A percentile compares a stretch with the other conserved stretches of the same genome.
phyloP scores from a whole-genome alignment of 345 rosid genomes.

The Iberis pinnata region DNA sequence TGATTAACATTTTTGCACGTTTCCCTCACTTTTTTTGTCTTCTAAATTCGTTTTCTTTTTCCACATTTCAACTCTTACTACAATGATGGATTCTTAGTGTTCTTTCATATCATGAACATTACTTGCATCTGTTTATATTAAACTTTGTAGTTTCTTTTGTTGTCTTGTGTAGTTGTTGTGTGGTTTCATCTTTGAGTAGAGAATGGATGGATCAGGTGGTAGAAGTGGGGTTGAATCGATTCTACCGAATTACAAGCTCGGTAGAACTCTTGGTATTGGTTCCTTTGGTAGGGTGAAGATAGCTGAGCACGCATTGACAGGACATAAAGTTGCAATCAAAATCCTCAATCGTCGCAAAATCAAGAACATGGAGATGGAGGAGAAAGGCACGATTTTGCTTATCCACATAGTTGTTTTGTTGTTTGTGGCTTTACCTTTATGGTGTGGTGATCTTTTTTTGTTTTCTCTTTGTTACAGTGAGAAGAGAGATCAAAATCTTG shows the following conservation, averaged over 20 bases:
- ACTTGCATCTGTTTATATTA: neutral
- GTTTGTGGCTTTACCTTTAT: neutral
- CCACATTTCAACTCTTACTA: neutral
- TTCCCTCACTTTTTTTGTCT: neutral
- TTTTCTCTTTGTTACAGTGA: constrained; percentile 44
- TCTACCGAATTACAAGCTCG: constrained; percentile 68
- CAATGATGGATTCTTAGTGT: neutral
- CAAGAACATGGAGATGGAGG: constrained; percentile 76
- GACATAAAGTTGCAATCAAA: constrained; percentile 92
- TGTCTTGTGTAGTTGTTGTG: neutral
- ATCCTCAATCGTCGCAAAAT: constrained; percentile 84
- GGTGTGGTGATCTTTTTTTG: neutral
- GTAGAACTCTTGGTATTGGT: constrained; percentile 85
- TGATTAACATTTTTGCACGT: neutral
- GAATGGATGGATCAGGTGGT: constrained; percentile 51
- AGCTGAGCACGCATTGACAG: constrained; percentile 77
- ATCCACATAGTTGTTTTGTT: neutral
- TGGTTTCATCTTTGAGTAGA: constrained; percentile 14
- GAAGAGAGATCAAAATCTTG: constrained; percentile 86
- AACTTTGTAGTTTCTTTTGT: neutral
- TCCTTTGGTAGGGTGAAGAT: constrained; percentile 91
- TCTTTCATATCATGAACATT: neutral
- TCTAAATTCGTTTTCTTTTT: neutral
- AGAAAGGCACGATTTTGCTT: constrained; percentile 51
- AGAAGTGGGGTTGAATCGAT: constrained; percentile 49